These are phyloP conservation scores for Diacronema lutheri DNA, from an alignment of 78 protist species.

Conservation along the genomic window DNA sequence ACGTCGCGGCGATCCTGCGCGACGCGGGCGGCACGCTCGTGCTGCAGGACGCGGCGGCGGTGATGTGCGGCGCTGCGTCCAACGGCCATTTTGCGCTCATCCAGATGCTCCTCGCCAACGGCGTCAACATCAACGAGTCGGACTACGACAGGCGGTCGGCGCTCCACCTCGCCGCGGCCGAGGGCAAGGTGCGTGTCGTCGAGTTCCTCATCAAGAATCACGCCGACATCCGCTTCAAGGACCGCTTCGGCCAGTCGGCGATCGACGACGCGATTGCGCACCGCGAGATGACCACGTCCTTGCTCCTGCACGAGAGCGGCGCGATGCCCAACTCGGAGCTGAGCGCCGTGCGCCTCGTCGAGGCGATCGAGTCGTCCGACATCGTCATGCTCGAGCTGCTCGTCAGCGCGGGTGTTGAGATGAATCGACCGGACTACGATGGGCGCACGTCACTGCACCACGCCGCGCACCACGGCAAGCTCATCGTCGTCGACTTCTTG, in stretches of 20 bases:
- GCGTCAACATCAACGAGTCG: slow-evolving; percentile 22
- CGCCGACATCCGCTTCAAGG: slow-evolving; percentile 31
- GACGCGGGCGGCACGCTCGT: too few species aligned
- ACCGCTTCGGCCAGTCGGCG: slow-evolving; percentile 70
- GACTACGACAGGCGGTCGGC: slow-evolving; percentile 74
- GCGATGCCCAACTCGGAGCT: too few species aligned
- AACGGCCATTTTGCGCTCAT: neutral
- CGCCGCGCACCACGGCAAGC: too few species aligned
- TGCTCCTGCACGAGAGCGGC: too few species aligned
- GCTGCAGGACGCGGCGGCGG: neutral
- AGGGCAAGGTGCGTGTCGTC: slow-evolving; percentile 56
- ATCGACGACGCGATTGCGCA: slow-evolving; percentile 47
- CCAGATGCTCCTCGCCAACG: neutral
- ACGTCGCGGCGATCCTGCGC: too few species aligned
- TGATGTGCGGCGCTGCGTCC: neutral
- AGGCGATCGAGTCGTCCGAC: too few species aligned
- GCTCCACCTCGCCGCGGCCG: slow-evolving; percentile 73
- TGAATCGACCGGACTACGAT: too few species aligned
- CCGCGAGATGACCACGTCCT: neutral
- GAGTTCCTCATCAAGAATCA: slow-evolving; percentile 20
- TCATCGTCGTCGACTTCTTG: too few species aligned
- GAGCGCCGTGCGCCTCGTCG: too few species aligned
- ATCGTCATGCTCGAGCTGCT: too few species aligned
- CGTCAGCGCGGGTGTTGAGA: too few species aligned
- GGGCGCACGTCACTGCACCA: too few species aligned